Percentiles rank a stretch among this genome's conserved stretches.
Evolutionary conservation across 176 grass and related monocot genomes (phyloP).

Genomic region (Triticum urartu): DNA sequence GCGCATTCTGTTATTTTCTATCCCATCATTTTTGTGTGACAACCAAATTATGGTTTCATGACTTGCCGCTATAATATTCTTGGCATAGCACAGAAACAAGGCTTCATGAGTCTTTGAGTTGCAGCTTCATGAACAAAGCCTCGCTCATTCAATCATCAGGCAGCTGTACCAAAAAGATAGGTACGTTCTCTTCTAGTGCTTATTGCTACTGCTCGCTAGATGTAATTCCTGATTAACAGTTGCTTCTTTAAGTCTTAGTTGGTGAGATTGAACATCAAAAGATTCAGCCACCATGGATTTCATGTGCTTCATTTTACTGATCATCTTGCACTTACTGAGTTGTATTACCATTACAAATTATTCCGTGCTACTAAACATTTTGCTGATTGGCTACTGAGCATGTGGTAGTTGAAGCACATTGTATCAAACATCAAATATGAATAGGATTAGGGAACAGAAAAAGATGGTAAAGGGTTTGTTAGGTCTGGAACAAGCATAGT

Average conservation of each 20-base stretch:
- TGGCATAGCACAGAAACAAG: slow-evolving; percentile 28
- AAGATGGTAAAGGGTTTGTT: slow-evolving; percentile 66
- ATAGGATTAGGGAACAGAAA: slow-evolving; percentile 33
- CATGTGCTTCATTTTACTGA: slow-evolving; percentile 11
- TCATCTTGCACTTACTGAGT: background rate
- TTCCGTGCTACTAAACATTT: slow-evolving; percentile 31
- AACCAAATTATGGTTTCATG: slow-evolving; percentile 48
- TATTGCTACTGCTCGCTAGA: slow-evolving; percentile 11
- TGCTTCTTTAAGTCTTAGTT: slow-evolving; percentile 22
- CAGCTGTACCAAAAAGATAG: slow-evolving; percentile 19
- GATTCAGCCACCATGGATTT: background rate
- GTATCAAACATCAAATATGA: slow-evolving; percentile 44
- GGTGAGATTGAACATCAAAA: background rate
- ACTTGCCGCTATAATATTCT: slow-evolving; percentile 50
- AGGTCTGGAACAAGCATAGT: slow-evolving; percentile 57
- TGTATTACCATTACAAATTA: slow-evolving; percentile 14
- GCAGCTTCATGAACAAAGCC: slow-evolving; percentile 25
- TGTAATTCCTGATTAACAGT: background rate
- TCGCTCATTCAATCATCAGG: background rate
- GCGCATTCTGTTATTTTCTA: slow-evolving; percentile 34
- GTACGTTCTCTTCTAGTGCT: slow-evolving; percentile 34
- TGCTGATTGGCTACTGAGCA: slow-evolving; percentile 36
- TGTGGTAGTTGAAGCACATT: slow-evolving; percentile 37
- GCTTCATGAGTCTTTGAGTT: slow-evolving; percentile 39
- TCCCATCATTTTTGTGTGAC: slow-evolving; percentile 53